Conservation (phyloP, 148 eudicot species). For the Rhododendron williamsianum region DNA sequence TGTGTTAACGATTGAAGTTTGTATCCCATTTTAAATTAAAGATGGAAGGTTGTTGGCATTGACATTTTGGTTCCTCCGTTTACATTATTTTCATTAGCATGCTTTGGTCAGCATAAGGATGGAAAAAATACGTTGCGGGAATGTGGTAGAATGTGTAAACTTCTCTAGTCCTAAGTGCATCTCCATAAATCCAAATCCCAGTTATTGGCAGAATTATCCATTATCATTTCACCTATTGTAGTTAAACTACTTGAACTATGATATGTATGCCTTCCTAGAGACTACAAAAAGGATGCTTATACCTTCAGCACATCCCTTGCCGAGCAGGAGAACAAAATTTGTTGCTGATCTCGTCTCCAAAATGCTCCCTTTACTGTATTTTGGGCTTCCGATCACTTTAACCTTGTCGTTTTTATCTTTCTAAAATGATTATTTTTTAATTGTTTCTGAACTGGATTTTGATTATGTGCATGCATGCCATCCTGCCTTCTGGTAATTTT, state of each 20-base stretch:
- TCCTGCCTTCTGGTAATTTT: background rate
- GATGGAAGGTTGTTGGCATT: background rate
- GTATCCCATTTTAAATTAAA: background rate
- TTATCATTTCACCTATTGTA: background rate
- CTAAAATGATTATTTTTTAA: background rate
- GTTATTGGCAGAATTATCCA: background rate
- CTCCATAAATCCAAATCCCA: background rate
- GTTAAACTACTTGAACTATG: background rate
- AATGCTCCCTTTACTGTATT: background rate
- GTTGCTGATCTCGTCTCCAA: background rate
- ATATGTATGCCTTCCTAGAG: background rate
- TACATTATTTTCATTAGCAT: background rate
- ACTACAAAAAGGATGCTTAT: background rate
- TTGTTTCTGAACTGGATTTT: background rate
- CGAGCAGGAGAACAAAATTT: background rate
- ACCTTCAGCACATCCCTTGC: background rate
- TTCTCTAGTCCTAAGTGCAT: background rate
- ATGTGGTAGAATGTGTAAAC: background rate
- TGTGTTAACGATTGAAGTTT: background rate
- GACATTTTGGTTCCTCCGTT: background rate
- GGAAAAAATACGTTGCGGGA: background rate
- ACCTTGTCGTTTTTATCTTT: background rate
- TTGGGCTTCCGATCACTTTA: background rate
- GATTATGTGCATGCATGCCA: background rate
- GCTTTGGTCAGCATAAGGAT: background rate